Evolutionary conservation across 2,329 filamentous ascomycete species (phyloP).

Genomic region (Cercospora sp.): DNA sequence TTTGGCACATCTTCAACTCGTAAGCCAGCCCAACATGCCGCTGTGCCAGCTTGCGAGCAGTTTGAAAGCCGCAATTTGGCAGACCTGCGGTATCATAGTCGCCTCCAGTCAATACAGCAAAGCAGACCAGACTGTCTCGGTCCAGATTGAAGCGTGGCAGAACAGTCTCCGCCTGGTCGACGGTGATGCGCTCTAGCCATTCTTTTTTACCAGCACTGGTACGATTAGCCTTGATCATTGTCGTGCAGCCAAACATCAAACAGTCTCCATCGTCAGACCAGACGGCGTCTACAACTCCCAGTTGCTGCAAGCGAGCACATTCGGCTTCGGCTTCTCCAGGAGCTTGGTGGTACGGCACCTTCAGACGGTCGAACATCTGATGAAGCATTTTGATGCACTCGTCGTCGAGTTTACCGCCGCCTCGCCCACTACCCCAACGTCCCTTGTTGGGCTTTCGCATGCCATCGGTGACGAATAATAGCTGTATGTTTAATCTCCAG

Average conservation of each 20-base stretch:
- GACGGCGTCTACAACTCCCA: constrained; percentile 51
- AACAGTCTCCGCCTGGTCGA: constrained; percentile 38
- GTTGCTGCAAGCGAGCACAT: constrained; percentile 47
- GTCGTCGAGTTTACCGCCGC: constrained; percentile 39
- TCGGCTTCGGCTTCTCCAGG: constrained; percentile 52
- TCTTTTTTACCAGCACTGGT: constrained; percentile 42
- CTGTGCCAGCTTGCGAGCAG: constrained; percentile 35
- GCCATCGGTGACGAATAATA: constrained; percentile 59
- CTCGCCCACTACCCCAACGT: constrained; percentile 33
- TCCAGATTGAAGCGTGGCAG: constrained; percentile 36
- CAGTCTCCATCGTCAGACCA: constrained; percentile 52
- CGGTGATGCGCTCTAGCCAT: constrained; percentile 31
- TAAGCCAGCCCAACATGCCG: constrained; percentile 39
- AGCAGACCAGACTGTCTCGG: constrained; percentile 42
- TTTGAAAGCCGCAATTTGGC: constrained; percentile 39
- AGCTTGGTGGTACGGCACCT: constrained; percentile 47
- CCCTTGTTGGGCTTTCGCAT: constrained; percentile 41
- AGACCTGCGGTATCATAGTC: constrained; percentile 45
- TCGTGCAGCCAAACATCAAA: constrained; percentile 51
- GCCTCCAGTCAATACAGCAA: constrained; percentile 45
- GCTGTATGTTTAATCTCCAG: constrained; percentile 52
- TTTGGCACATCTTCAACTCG: constrained; percentile 30
- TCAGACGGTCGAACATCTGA: constrained; percentile 42
- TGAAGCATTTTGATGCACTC: constrained; percentile 39
- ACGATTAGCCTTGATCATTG: constrained; percentile 42